Percentiles rank a stretch among this genome's conserved stretches.
phyloP scores from a whole-genome alignment of 2,329 filamentous ascomycete species.

The Xylaria sp. region DNA sequence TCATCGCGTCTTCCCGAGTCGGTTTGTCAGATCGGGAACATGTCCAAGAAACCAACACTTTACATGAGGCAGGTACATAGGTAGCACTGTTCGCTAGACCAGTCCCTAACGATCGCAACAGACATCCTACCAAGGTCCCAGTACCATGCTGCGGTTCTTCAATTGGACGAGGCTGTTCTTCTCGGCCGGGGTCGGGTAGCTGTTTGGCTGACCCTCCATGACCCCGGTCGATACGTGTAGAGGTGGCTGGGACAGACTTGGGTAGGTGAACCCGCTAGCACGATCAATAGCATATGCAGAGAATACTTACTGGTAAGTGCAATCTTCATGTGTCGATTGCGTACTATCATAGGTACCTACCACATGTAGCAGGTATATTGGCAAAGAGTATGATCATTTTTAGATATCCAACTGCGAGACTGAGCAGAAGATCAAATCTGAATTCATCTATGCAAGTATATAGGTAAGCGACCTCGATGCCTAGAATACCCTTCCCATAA shows the following conservation, averaged over 20 bases:
- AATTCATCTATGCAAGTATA: too few species aligned
- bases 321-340: too few species aligned
- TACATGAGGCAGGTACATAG: background rate
- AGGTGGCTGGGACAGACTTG: constrained; percentile 13
- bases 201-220: background rate
- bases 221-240: background rate
- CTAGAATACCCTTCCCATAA: too few species aligned
- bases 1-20: constrained; percentile 3
- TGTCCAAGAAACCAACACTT: background rate
- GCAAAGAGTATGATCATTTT: too few species aligned
- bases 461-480: too few species aligned
- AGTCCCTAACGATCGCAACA: background rate
- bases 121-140: background rate
- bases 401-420: too few species aligned
- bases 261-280: background rate
- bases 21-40: background rate
- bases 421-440: too few species aligned
- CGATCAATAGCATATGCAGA: too few species aligned
- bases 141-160: constrained; percentile 1
- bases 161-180: constrained; percentile 8
- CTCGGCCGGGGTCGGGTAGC: constrained; percentile 5
- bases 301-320: too few species aligned
- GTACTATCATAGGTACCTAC: too few species aligned
- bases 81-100: background rate
- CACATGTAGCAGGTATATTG: too few species aligned